A percentile compares a stretch with the other conserved stretches of the same genome.
phyloP scores from a whole-genome alignment of 495 filamentous ascomycete species.

The Aspergillus wentii region DNA sequence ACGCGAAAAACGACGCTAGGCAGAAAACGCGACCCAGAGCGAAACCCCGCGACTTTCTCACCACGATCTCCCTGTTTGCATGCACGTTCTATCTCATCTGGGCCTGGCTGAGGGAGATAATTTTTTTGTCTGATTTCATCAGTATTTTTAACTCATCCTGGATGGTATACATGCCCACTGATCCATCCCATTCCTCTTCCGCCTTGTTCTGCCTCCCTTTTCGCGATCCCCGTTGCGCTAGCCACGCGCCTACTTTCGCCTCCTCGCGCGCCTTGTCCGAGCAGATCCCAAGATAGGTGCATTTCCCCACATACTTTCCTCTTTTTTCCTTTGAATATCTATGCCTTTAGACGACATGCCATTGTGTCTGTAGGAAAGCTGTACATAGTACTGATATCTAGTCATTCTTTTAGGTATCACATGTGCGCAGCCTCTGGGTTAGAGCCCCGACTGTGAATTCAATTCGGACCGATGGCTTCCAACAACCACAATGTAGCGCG shows the following conservation, averaged over 20 bases:
- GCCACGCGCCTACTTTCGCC: conserved; percentile 36
- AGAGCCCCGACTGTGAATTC: conserved; percentile 1
- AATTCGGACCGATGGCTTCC: conserved; percentile 35
- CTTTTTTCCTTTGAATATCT: no score
- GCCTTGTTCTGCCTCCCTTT: conserved; percentile 17
- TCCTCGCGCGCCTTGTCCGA: conserved; percentile 23
- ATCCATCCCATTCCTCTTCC: no score
- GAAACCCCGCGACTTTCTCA: conserved; percentile 27
- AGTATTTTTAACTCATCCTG: no score
- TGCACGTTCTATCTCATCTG: conserved; percentile 10
- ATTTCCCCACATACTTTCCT: conserved; percentile 19
- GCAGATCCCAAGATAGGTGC: conserved; percentile 19
- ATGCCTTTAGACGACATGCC: no score
- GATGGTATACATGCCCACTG: no score
- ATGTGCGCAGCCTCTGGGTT: conserved; percentile 11
- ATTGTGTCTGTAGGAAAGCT: no score
- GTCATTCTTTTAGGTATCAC: conserved; percentile 10
- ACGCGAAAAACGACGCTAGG: conserved; percentile 21
- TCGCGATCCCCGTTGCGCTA: conserved; percentile 22
- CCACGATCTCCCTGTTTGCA: conserved; percentile 6
- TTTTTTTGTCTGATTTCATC: no score
- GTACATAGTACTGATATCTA: no score
- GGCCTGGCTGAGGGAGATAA: neutral
- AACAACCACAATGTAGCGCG: conserved; percentile 33
- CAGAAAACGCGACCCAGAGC: conserved; percentile 21